Evolutionary conservation across 139 green algal species (phyloP).

Genomic region (Pedinophyceae sp.): DNA sequence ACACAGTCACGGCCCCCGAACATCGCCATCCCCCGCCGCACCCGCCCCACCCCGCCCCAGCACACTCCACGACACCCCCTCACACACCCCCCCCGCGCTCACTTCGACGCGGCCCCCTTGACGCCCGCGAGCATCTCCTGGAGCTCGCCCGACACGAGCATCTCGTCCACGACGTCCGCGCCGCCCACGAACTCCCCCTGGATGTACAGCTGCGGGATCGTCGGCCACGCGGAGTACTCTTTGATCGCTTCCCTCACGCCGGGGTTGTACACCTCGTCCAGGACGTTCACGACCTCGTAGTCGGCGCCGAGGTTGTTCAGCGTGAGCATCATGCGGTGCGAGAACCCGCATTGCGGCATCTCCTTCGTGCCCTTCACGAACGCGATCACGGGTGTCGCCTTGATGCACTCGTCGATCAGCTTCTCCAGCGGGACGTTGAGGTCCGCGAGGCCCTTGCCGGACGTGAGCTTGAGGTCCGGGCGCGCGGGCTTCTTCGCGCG

Average conservation of each 20-base stretch:
- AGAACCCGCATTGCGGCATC: constrained; percentile 80
- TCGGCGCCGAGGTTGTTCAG: constrained; percentile 40
- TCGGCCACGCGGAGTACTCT: constrained; percentile 81
- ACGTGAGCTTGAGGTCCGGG: constrained; percentile 60
- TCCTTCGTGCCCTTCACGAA: constrained; percentile 83
- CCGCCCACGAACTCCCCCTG: constrained; percentile 82
- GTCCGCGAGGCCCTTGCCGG: constrained; percentile 57
- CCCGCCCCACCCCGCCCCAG: too few relatives aligned
- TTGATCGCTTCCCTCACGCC: constrained; percentile 85
- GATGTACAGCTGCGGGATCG: constrained; percentile 84
- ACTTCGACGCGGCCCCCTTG: too few relatives aligned
- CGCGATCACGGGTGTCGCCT: constrained; percentile 60
- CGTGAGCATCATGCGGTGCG: constrained; percentile 55
- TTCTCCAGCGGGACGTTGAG: constrained; percentile 46
- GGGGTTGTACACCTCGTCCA: constrained; percentile 78
- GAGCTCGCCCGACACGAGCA: constrained; percentile 48
- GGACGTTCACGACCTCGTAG: constrained; percentile 74
- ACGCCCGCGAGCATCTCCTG: constrained; percentile 13
- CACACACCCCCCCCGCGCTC: too few relatives aligned
- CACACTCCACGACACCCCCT: too few relatives aligned
- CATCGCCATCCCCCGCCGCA: too few relatives aligned
- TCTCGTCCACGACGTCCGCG: constrained; percentile 77
- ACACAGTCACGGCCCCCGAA: too few relatives aligned
- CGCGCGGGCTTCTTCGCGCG: constrained; percentile 19
- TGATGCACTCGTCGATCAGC: constrained; percentile 65